phyloP scores from a whole-genome alignment of 2,329 filamentous ascomycete genomes.

The Pseudogymnoascus pannorum region DNA sequence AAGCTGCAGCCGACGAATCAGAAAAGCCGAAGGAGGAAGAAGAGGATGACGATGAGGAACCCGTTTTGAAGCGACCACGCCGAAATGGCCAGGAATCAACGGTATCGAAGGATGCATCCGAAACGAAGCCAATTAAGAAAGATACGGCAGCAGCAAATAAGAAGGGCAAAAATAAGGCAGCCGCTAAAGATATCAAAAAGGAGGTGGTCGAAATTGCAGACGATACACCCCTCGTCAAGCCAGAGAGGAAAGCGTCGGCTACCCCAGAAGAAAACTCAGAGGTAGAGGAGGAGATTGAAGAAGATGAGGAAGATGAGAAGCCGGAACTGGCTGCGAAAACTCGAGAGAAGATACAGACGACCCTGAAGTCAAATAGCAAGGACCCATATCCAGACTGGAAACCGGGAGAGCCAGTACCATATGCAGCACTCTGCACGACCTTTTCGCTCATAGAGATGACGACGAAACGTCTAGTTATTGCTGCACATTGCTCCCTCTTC shows the following conservation, averaged over 20 bases:
- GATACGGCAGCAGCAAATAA: slow-evolving; percentile 28
- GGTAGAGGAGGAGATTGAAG: slow-evolving; percentile 43
- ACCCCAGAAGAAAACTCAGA: slow-evolving; percentile 41
- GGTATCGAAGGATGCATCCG: slow-evolving; percentile 28
- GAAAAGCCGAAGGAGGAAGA: slow-evolving; percentile 29
- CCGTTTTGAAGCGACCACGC: slow-evolving; percentile 51
- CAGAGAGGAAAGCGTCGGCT: slow-evolving; percentile 39
- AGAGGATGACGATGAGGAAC: slow-evolving; percentile 50
- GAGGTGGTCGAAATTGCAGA: slow-evolving; percentile 11
- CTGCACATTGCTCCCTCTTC: slow-evolving; percentile 83
- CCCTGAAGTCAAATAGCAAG: slow-evolving; percentile 59
- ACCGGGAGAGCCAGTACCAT: slow-evolving; percentile 79
- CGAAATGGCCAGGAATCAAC: slow-evolving; percentile 20
- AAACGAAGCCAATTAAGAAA: slow-evolving; percentile 27
- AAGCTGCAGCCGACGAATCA: slow-evolving; percentile 23
- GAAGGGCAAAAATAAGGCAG: slow-evolving; percentile 10
- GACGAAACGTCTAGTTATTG: slow-evolving; percentile 80
- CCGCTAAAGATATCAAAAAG: slow-evolving; percentile 11
- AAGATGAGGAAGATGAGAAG: slow-evolving; percentile 53
- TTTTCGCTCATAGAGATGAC: slow-evolving; percentile 95
- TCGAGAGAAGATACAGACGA: slow-evolving; percentile 72
- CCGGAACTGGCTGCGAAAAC: slow-evolving; percentile 66
- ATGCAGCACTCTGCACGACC: slow-evolving; percentile 87
- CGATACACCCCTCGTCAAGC: slow-evolving; percentile 22
- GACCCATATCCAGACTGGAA: slow-evolving; percentile 96